Conservation (phyloP, 805 yeast species). For the Saturnispora bothae region DNA sequence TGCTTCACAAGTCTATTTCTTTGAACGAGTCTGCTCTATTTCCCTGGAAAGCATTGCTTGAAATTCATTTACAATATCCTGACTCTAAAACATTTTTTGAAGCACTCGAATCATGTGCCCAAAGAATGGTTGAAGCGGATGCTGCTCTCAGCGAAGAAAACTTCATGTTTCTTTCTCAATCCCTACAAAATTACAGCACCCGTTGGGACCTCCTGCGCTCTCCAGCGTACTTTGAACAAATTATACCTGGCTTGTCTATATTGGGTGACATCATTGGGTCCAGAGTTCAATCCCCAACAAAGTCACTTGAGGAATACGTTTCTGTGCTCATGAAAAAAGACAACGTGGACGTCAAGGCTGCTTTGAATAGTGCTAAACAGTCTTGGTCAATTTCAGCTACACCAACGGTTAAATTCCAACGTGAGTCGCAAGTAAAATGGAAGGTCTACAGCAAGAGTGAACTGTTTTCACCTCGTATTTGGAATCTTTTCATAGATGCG, state of each 20-base stretch:
- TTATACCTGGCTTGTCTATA: slow-evolving; percentile 43
- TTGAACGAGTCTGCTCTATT: slow-evolving; percentile 40
- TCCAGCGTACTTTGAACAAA: slow-evolving; percentile 37
- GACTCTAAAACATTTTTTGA: slow-evolving; percentile 38
- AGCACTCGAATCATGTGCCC: slow-evolving; percentile 35
- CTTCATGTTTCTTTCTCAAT: slow-evolving; percentile 21
- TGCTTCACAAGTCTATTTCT: slow-evolving; percentile 40
- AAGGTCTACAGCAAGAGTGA: slow-evolving; percentile 38
- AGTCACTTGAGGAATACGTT: slow-evolving; percentile 35
- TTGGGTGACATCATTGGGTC: slow-evolving; percentile 44
- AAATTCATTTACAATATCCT: slow-evolving; percentile 29
- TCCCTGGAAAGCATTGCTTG: slow-evolving; percentile 78
- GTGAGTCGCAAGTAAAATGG: slow-evolving; percentile 35
- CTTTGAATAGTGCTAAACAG: slow-evolving; percentile 38
- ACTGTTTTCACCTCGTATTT: slow-evolving; percentile 35
- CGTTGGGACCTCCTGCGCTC: slow-evolving; percentile 19
- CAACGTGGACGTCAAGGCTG: slow-evolving; percentile 29
- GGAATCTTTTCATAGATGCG: slow-evolving; percentile 45
- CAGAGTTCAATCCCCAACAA: slow-evolving; percentile 36
- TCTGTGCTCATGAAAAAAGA: slow-evolving; percentile 33
- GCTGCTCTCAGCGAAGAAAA: slow-evolving; percentile 1
- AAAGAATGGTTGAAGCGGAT: slow-evolving; percentile 23
- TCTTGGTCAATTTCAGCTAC: slow-evolving; percentile 36
- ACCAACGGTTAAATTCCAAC: slow-evolving; percentile 21
- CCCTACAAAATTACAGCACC: slow-evolving; percentile 26